Conservation (phyloP, 371 early-diverging fungal genomes). For the Neoconidiobolus thromboides region DNA sequence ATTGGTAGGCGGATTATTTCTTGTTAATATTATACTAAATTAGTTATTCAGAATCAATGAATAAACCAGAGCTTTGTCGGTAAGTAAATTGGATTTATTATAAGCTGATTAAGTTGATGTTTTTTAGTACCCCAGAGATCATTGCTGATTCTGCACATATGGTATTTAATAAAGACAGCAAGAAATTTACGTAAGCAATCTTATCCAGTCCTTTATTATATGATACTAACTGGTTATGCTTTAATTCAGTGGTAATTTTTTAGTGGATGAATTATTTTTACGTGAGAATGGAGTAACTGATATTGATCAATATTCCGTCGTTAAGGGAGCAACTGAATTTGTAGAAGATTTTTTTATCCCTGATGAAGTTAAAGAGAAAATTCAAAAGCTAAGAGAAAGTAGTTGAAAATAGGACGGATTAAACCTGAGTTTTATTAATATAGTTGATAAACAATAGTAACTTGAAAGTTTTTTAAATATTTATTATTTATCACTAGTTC, state of each 20-base stretch:
- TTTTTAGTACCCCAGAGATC: conserved; percentile 32
- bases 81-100: not conserved
- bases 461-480: too few relatives aligned
- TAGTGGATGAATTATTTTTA: conserved; percentile 51
- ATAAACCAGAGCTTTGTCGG: not conserved
- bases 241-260: conserved; percentile 37
- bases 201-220: not conserved
- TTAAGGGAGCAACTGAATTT: conserved; percentile 17
- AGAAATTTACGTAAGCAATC: conserved; percentile 19
- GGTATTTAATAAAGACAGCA: conserved; percentile 26
- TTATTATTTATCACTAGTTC: too few relatives aligned
- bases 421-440: too few relatives aligned
- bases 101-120: not conserved
- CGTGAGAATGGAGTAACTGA: conserved; percentile 35
- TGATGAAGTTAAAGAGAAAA: too few relatives aligned
- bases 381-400: too few relatives aligned
- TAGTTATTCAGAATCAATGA: not conserved
- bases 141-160: conserved; percentile 65
- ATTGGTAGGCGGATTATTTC: conserved; percentile 11
- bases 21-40: too few relatives aligned
- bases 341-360: too few relatives aligned
- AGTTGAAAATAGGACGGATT: too few relatives aligned
- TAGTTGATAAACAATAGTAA: too few relatives aligned
- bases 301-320: conserved; percentile 36
- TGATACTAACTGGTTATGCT: not conserved